Base-by-base conservation (phyloP, 2,329 filamentous ascomycete species). In the Aspergillus quadricinctus region DNA sequence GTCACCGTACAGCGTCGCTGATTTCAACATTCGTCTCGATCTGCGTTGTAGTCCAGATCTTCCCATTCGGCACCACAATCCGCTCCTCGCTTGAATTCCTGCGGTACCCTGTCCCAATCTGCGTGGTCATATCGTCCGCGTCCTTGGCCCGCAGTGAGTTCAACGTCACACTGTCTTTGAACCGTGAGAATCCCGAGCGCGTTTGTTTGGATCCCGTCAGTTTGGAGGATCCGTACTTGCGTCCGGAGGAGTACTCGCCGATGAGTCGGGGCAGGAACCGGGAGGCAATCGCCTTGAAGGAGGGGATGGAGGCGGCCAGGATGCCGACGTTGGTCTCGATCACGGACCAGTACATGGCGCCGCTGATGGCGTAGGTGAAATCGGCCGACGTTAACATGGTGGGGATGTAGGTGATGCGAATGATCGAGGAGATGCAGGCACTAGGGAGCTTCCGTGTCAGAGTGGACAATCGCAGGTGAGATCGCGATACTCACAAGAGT, bases 361-460 rank as follows among this genome's bases (percentile, higher is more conserved):
- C 67, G 37, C 71, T 69, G 56, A 73, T 73, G 46, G 67, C 71
- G 58, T 71, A 74, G 23, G 72, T 75, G 19, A 65, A 61, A 52
- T 75, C 72, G 10, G 61, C 37, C 8, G 70, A 71, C 19, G 62
- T 66, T 43, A 79, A 71, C 71, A 79, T 78, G 37, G 66, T 54
- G 3, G 75, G 77, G 55, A 80, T 73, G 41, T 73, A 78, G 25
- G 75, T 77, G 52, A 79, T 77, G 54, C 78, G 74, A 45, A 80
- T 72, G 54, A 79, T 78, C 6, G 76, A 78, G 11, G 77, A 78
- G 40, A 78, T 62, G 55, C 77, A 79, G 45, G 77, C 75, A 58
- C 77, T 78, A 53, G 11, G 49, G 5, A 37, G 4, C 35, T 35
- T 35, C 51, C 55, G n/a, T 4, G 45, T 49, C 23, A 55, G 50